Conservation (phyloP, 164 flowering plant species). For the Pachysandra terminalis region DNA sequence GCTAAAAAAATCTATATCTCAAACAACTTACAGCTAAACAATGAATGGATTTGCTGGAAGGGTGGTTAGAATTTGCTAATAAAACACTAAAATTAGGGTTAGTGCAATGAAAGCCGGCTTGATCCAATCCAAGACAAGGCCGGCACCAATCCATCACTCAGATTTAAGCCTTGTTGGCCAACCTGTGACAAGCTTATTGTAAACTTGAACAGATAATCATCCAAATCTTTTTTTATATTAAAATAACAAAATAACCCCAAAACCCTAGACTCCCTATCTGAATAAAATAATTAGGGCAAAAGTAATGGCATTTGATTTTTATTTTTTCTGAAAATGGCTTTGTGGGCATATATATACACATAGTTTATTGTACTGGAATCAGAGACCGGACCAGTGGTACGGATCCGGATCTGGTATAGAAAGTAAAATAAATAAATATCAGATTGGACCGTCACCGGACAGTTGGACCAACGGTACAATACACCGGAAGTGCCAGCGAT, state of each 20-base stretch:
- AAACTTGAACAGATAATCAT: slow-evolving; percentile 12
- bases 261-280: slow-evolving; percentile 4
- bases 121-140: neutral
- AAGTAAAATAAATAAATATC: too few relatives aligned
- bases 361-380: too few relatives aligned
- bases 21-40: neutral
- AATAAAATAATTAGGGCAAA: neutral
- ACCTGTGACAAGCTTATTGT: slow-evolving; percentile 8
- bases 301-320: too few relatives aligned
- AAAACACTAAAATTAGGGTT: neutral
- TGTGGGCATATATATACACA: too few relatives aligned
- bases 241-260: neutral
- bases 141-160: neutral
- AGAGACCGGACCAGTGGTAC: too few relatives aligned
- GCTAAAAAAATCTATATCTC: neutral
- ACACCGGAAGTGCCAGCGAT: too few relatives aligned
- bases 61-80: neutral
- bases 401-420: too few relatives aligned
- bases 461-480: too few relatives aligned
- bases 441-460: too few relatives aligned
- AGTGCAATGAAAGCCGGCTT: neutral
- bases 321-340: too few relatives aligned
- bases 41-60: neutral
- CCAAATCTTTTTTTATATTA: neutral
- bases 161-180: slow-evolving; percentile 4